A percentile compares a stretch with the other conserved stretches of the same genome.
phyloP scores from a whole-genome alignment of 495 filamentous ascomycete genomes.

The Acidomyces sp. region DNA sequence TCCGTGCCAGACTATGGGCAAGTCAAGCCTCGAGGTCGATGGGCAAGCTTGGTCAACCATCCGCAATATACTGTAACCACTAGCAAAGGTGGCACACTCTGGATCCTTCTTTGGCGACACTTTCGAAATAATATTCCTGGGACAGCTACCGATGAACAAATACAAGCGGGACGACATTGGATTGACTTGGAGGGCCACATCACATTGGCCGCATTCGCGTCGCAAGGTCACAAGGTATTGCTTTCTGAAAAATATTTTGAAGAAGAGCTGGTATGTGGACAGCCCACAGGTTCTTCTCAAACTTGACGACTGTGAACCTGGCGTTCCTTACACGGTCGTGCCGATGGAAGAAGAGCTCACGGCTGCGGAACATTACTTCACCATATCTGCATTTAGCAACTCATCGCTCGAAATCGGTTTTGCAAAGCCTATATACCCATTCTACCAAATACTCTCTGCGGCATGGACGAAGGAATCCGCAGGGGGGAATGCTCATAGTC shows the following conservation, averaged over 20 bases:
- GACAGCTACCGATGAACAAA: slow-evolving; percentile 14
- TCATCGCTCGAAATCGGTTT: slow-evolving; percentile 43
- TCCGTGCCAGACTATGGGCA: slow-evolving; percentile 36
- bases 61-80: slow-evolving; percentile 68
- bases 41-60: slow-evolving; percentile 11
- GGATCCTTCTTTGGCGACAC: slow-evolving; percentile 77
- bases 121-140: slow-evolving; percentile 37
- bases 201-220: slow-evolving; percentile 66
- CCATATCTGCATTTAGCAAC: slow-evolving; percentile 65
- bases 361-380: slow-evolving; percentile 58
- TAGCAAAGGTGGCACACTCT: slow-evolving; percentile 47
- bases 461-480: slow-evolving; percentile 67
- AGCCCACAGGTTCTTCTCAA: slow-evolving; percentile 82
- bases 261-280: slow-evolving; percentile 75
- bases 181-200: slow-evolving; percentile 57
- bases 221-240: slow-evolving; percentile 59
- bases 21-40: slow-evolving; percentile 32
- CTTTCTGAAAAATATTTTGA: slow-evolving; percentile 51
- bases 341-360: slow-evolving; percentile 66
- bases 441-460: slow-evolving; percentile 40
- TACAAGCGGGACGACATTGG: slow-evolving; percentile 6
- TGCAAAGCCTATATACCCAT: slow-evolving; percentile 44
- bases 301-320: slow-evolving; percentile 44
- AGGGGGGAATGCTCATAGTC: slow-evolving; percentile 66
- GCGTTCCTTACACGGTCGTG: slow-evolving; percentile 59